Base-by-base conservation (phyloP, 176 grass and related monocot species). In the Aegilops bicornis region DNA sequence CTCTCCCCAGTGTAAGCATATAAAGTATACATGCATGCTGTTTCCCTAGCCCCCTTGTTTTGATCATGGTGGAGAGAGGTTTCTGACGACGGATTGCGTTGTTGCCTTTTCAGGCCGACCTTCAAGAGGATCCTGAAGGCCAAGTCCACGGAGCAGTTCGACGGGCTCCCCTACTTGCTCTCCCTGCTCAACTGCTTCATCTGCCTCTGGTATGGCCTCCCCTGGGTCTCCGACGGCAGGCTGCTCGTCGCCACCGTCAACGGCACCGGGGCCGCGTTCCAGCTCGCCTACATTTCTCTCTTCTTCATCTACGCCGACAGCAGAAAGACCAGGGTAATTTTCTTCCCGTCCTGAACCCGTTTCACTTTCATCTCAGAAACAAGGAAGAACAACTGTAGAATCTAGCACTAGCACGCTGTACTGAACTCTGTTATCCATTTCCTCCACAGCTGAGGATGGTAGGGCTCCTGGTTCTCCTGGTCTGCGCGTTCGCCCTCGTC, bases 121-220 rank as follows among this genome's bases (percentile, higher is more conserved):
- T 93, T 97, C 61, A 91, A 88, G 82, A 90, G 95, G 83, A 91
- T 97, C 2, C 32, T 97, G n/a, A 83, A 76, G 37, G 91, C 82
- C 10, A 89, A 90, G 72, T 97, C 95, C 27, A 97, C 91, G 2
- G 92, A 97, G 91, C 87, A 91, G 40, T 97, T 97, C 85, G 93
- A 94, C 4, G 95, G 87, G 27, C 69, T 93, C 25, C 95, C 95
- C 1, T 97, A 97, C 67, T 6, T 90, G 17, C 82, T 90, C 32
- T 94, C 95, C 79, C 89, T 97, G 20, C 85, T 95, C 82, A 95
- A 97, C 83, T 97, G 95, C 92, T 79, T 89, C 71, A 89, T 95
- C 85, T 97, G 91, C 86, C 48, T 94, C 48, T 97, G 95, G 95
- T 97, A 97, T n/a, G 92, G 95, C 4, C 89, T 97, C 40, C 95